These are phyloP conservation scores for Phytophthora tubulina DNA, from an alignment of 352 stramenopile species.

Conservation along the genomic window DNA sequence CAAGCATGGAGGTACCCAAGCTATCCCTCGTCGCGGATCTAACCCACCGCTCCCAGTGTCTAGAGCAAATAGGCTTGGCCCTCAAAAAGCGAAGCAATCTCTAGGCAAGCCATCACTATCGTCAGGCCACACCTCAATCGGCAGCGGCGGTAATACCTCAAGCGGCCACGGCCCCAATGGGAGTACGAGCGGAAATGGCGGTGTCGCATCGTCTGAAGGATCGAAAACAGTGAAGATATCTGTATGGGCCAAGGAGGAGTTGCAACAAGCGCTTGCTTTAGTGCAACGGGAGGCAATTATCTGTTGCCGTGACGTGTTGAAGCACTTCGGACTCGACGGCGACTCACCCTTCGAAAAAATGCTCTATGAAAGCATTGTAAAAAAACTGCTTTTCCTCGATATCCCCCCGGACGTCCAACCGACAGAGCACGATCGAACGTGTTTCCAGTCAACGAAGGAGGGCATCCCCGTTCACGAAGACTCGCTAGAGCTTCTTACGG, in stretches of 20 bases:
- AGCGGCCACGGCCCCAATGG: slow-evolving; percentile 16
- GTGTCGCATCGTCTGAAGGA: slow-evolving; percentile 30
- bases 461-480: slow-evolving; percentile 84
- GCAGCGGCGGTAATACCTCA: slow-evolving; percentile 17
- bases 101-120: slow-evolving; percentile 34
- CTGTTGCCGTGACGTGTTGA: slow-evolving; percentile 78
- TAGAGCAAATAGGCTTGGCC: slow-evolving; percentile 37
- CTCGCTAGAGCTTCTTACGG: slow-evolving; percentile 65
- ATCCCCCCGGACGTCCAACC: slow-evolving; percentile 84
- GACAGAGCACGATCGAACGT: slow-evolving; percentile 88
- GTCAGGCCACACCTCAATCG: slow-evolving; percentile 17
- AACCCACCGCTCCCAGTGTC: slow-evolving; percentile 43
- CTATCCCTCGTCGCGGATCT: slow-evolving; percentile 60
- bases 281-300: slow-evolving; percentile 79
- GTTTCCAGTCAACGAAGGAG: slow-evolving; percentile 86
- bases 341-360: slow-evolving; percentile 81
- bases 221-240: slow-evolving; percentile 73
- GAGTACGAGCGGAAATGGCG: slow-evolving; percentile 18
- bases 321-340: slow-evolving; percentile 70
- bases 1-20: slow-evolving; percentile 62
- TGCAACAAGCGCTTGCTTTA: slow-evolving; percentile 79
- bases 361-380: slow-evolving; percentile 83
- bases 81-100: slow-evolving; percentile 50
- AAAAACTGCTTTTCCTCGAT: slow-evolving; percentile 87
- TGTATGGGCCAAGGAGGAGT: slow-evolving; percentile 82